These are phyloP conservation scores for Aspergillus sp. DNA, from an alignment of 2,329 filamentous ascomycete species.

Conservation along the genomic window DNA sequence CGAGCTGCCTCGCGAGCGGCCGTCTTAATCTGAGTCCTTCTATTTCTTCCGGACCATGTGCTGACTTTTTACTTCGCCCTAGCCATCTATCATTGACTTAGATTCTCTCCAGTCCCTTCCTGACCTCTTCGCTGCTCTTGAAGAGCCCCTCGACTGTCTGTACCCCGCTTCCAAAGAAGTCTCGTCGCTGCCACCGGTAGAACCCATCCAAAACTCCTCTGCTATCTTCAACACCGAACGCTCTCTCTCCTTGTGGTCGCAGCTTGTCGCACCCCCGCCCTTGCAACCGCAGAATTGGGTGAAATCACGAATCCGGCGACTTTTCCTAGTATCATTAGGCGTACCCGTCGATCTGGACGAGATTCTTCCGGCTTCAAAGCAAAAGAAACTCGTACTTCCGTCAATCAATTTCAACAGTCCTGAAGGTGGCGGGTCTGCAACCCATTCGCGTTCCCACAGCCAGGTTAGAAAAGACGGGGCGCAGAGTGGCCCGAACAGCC, in stretches of 20 bases:
- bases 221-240: conserved; percentile 79
- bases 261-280: conserved; percentile 90
- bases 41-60: neutral
- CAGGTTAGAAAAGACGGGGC: conserved; percentile 33
- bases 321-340: conserved; percentile 93
- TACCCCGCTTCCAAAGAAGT: conserved; percentile 43
- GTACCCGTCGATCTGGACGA: conserved; percentile 97
- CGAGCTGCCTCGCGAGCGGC: neutral
- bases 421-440: conserved; percentile 56
- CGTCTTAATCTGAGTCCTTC: neutral
- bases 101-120: conserved; percentile 50
- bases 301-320: conserved; percentile 85
- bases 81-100: conserved; percentile 52
- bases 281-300: conserved; percentile 98
- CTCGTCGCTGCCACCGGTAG: conserved; percentile 33
- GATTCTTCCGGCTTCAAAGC: conserved; percentile 93
- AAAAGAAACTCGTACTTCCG: conserved; percentile 93
- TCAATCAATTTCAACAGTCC: conserved; percentile 64
- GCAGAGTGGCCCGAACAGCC: conserved; percentile 20
- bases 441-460: conserved; percentile 43
- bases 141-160: conserved; percentile 42
- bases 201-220: conserved; percentile 43
- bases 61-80: conserved; percentile 4
- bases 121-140: conserved; percentile 40
- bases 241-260: conserved; percentile 90